Evolutionary conservation across 2,329 filamentous ascomycete genomes (phyloP).

Genomic region (Aspergillus carbonarius): DNA sequence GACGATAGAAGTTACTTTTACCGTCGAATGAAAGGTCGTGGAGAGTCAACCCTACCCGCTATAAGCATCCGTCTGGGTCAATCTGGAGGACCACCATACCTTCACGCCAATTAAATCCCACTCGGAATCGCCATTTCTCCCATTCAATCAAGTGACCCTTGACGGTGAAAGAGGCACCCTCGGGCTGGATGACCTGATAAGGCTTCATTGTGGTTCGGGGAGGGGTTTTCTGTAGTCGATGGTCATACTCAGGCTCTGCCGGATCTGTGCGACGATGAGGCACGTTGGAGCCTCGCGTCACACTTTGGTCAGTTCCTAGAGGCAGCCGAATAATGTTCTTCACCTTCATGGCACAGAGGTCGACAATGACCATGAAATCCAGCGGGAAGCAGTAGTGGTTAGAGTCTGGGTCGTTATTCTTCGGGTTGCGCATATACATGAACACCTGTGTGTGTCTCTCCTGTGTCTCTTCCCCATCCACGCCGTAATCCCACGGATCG

Average conservation of each 20-base stretch:
- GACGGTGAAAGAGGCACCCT: slow-evolving; percentile 36
- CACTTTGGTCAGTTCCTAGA: slow-evolving; percentile 39
- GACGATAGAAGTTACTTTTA: slow-evolving; percentile 42
- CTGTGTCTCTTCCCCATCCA: not conserved
- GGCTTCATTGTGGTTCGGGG: slow-evolving; percentile 35
- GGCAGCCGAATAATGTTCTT: slow-evolving; percentile 53
- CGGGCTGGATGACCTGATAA: slow-evolving; percentile 37
- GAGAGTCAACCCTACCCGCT: slow-evolving; percentile 16
- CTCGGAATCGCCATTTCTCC: slow-evolving; percentile 46
- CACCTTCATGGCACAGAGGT: slow-evolving; percentile 47
- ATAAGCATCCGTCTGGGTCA: not conserved
- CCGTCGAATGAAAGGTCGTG: slow-evolving; percentile 43
- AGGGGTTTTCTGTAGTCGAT: slow-evolving; percentile 22
- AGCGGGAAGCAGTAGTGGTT: slow-evolving; percentile 61
- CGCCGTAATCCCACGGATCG: slow-evolving; percentile 7
- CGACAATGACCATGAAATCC: slow-evolving; percentile 53
- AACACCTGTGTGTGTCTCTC: not conserved
- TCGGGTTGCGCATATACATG: slow-evolving; percentile 1
- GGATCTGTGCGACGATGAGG: slow-evolving; percentile 22
- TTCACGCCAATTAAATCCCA: slow-evolving; percentile 48
- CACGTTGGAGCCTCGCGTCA: slow-evolving; percentile 13
- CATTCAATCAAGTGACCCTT: slow-evolving; percentile 34
- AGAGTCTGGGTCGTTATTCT: slow-evolving; percentile 36
- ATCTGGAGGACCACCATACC: slow-evolving; percentile 30
- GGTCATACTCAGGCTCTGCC: slow-evolving; percentile 34